Base-by-base conservation (phyloP, 306 rosid species). In the Trifolium pratense region DNA sequence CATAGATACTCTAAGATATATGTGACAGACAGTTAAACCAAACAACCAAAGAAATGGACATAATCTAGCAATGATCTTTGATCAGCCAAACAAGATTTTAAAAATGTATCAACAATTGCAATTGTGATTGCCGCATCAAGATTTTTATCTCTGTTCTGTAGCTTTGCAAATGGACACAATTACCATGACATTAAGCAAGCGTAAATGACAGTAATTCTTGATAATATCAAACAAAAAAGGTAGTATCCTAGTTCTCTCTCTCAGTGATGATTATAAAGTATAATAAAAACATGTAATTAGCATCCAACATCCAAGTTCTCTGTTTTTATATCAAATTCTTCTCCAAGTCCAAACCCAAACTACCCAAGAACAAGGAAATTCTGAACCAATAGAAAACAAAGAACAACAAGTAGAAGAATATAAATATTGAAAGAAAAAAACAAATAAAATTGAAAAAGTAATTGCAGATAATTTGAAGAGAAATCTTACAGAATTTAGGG, bases 401-500 rank as follows among this genome's bases (percentile, higher is more conserved):
- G 25, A 61, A 40, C 6, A 39, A 39, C 2, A 4, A 11, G 9
- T 31, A 9, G 25, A 43, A 9, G n/a, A 58, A 29, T 2, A 29
- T 14, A 52, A 18, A 52, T 18, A 51, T 12, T 7, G 11, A 51
- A 0, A 2, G 6, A 52, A 20, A 17, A 55, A 55, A 20, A 55
- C 0, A 53, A 9, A 18, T 16, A 10, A 53, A 53, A 53, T 20
- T 3, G 52, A 23, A 20, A 21, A 70, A 14, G 51, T 2, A 5
- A 36, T 13, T 9, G 17, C 16, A 4, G 57, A 70, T 1, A 12
- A 70, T 21, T 9, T 14, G 59, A 6, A 52, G 20, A 76, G 15
- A 75, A 72, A 48, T 9, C 42, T 42, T n/a, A 71, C 36, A 65
- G 15, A 59, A 53, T 23, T 56, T 78, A 65, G 81, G 75, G 69